phyloP scores from a whole-genome alignment of 306 rosid genomes.

The Trifolium repens region DNA sequence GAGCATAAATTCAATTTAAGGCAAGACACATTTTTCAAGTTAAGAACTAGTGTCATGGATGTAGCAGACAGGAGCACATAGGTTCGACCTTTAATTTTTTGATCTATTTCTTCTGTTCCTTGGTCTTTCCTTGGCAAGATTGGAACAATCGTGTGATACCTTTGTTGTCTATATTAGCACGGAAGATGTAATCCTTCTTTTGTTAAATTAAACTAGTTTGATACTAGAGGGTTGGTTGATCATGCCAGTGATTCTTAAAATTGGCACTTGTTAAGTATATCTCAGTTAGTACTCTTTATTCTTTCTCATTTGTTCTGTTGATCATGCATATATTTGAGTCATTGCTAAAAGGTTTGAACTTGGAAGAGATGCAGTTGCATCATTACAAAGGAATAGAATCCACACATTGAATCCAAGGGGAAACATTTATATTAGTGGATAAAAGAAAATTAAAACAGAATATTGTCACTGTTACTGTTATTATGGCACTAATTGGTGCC shows the following conservation, averaged over 20 bases:
- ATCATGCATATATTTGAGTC: constrained; percentile 77
- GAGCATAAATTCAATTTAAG: too few species aligned
- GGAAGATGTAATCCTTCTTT: not conserved
- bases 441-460: too few species aligned
- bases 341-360: constrained; percentile 37
- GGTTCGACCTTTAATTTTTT: too few species aligned
- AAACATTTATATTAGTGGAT: too few species aligned
- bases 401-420: constrained; percentile 42
- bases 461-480: too few species aligned
- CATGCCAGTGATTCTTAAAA: constrained; percentile 13
- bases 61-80: too few species aligned
- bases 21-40: too few species aligned
- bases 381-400: constrained; percentile 38
- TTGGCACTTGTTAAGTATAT: not conserved
- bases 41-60: too few species aligned
- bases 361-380: constrained; percentile 50
- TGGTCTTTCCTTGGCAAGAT: constrained; percentile 12
- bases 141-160: not conserved
- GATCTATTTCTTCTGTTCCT: not conserved
- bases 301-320: constrained; percentile 70
- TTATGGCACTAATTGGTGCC: too few species aligned
- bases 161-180: constrained; percentile 4
- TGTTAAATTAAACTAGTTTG: not conserved
- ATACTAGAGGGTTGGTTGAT: not conserved
- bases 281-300: constrained; percentile 50